These are phyloP conservation scores for Neonectria coccinea DNA, from an alignment of 2,329 filamentous ascomycete species.

Conservation along the genomic window DNA sequence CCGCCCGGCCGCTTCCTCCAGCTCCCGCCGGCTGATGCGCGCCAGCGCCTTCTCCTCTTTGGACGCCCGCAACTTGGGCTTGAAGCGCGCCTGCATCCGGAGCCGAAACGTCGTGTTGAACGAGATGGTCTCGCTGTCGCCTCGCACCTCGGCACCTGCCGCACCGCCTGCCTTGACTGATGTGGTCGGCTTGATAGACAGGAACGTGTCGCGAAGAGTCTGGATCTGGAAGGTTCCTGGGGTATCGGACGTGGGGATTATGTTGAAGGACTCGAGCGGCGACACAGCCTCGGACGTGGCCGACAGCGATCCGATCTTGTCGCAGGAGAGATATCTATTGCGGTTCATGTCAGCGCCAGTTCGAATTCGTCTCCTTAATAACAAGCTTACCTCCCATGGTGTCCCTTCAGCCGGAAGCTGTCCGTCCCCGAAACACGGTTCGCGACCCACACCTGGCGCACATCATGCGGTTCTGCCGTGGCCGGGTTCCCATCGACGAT, in stretches of 20 bases:
- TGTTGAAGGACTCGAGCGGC: slow-evolving; percentile 82
- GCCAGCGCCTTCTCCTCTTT: slow-evolving; percentile 87
- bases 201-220: slow-evolving; percentile 76
- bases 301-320: slow-evolving; percentile 82
- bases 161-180: slow-evolving; percentile 56
- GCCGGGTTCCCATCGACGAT: slow-evolving; percentile 83
- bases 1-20: slow-evolving; percentile 84
- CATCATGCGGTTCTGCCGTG: slow-evolving; percentile 95
- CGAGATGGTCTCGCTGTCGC: slow-evolving; percentile 75
- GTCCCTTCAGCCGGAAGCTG: slow-evolving; percentile 85
- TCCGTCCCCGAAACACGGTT: slow-evolving; percentile 86
- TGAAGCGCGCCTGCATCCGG: slow-evolving; percentile 95
- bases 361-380: not conserved
- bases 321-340: slow-evolving; percentile 84
- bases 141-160: slow-evolving; percentile 74
- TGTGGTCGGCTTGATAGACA: slow-evolving; percentile 70
- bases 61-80: slow-evolving; percentile 80
- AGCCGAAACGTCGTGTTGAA: slow-evolving; percentile 81
- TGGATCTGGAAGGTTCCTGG: slow-evolving; percentile 80
- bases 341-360: slow-evolving; percentile 25
- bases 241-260: slow-evolving; percentile 73
- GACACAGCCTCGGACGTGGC: slow-evolving; percentile 86
- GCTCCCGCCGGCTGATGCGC: slow-evolving; percentile 86
- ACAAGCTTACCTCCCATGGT: slow-evolving; percentile 78
- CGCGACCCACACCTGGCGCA: slow-evolving; percentile 94